Percentiles rank a stretch among this genome's conserved stretches.
These are phyloP conservation scores for Camellia granthamiana DNA, from an alignment of 148 eudicot species.

Conservation along the genomic window DNA sequence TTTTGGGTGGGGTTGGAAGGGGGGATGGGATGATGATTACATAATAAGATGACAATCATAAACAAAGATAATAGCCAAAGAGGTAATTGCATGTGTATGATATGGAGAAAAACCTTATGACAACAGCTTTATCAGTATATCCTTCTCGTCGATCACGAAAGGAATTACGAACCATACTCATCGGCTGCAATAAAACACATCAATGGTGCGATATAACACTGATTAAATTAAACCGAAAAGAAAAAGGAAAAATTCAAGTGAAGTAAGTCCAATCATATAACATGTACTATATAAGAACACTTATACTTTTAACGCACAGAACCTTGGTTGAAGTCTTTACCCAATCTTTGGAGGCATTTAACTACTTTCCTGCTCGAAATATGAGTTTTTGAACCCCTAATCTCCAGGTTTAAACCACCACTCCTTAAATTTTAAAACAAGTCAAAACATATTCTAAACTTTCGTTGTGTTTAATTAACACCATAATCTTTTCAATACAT, in stretches of 20 bases:
- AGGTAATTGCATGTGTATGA: neutral
- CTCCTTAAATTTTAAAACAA: neutral
- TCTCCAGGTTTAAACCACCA: neutral
- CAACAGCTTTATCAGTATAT: conserved; percentile 88
- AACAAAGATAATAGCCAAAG: too few relatives aligned
- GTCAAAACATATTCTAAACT: neutral
- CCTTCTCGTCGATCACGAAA: conserved; percentile 88
- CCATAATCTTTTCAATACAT: neutral
- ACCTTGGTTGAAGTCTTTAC: neutral
- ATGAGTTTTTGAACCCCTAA: neutral
- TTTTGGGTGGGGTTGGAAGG: too few relatives aligned
- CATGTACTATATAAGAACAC: neutral
- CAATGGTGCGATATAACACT: neutral
- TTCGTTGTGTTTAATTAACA: neutral
- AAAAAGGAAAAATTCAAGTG: neutral
- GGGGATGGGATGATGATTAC: too few relatives aligned
- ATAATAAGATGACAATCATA: too few relatives aligned
- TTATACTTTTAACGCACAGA: neutral
- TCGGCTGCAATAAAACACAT: conserved; percentile 55
- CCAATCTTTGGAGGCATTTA: neutral
- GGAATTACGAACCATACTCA: conserved; percentile 73
- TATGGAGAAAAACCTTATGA: conserved; percentile 58
- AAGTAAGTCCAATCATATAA: neutral
- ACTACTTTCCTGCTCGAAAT: neutral
- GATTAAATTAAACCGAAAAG: conserved; percentile 1